Evolutionary conservation across 2,329 filamentous ascomycete genomes (phyloP).

Genomic region (Fusarium sp.): DNA sequence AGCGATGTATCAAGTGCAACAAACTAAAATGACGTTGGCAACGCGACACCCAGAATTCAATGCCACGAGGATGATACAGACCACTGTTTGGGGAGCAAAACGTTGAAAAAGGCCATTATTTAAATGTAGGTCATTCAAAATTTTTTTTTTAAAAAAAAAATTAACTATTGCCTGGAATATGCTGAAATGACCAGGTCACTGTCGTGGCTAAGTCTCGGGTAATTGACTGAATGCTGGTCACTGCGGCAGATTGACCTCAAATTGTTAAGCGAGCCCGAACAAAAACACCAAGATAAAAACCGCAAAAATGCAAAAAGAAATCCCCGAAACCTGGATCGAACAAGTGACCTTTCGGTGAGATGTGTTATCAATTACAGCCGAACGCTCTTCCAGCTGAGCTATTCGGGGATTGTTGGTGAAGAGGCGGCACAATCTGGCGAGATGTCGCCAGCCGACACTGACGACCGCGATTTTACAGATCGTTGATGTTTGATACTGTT

Average conservation of each 20-base stretch:
- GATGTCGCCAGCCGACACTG: accelerated
- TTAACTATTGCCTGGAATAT: no score
- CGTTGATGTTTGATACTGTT: neutral
- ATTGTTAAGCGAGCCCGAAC: neutral
- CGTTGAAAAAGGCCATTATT: no score
- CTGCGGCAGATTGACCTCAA: accelerated
- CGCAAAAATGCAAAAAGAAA: neutral
- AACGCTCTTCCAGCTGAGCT: conserved; percentile 33
- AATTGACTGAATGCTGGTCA: accelerated
- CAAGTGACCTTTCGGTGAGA: conserved; percentile 32
- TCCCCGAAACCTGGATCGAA: conserved; percentile 33
- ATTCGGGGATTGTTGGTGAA: conserved; percentile 39
- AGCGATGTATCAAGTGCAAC: no score
- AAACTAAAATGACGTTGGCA: no score
- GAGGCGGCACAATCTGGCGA: neutral
- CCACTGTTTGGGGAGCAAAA: no score
- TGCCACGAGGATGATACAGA: no score
- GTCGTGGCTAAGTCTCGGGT: neutral
- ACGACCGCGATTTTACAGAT: neutral
- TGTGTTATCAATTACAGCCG: conserved; percentile 20
- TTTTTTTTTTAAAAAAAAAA: no score
- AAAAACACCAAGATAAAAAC: neutral
- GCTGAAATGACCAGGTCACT: no score
- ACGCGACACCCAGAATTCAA: no score
- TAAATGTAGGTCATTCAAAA: no score